These are phyloP conservation scores for Amanita pseudoporphyria DNA, from an alignment of 768 basidiomycete genomes.

Conservation along the genomic window DNA sequence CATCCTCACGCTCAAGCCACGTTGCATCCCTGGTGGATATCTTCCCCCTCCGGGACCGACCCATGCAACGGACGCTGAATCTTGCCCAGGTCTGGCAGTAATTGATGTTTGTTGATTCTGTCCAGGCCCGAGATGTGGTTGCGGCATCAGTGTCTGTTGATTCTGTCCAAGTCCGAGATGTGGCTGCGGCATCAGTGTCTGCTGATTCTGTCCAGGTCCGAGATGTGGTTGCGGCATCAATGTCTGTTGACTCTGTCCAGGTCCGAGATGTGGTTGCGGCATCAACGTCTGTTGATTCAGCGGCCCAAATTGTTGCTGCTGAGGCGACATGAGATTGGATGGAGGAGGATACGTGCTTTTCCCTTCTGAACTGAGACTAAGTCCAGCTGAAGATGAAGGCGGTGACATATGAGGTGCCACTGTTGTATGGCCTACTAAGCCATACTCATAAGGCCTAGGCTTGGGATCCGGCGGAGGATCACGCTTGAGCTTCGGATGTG, in stretches of 20 bases:
- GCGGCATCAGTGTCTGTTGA: background rate
- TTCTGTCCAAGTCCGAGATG: background rate
- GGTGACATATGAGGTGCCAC: conserved; percentile 26
- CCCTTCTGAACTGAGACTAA: conserved; percentile 17
- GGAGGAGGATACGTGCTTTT: background rate
- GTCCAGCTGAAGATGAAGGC: conserved; percentile 20
- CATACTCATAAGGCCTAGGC: conserved; percentile 55
- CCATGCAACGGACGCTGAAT: background rate
- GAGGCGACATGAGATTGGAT: background rate
- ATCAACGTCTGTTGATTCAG: background rate
- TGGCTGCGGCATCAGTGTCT: too few species aligned
- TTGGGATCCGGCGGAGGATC: conserved; percentile 15
- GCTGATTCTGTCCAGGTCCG: background rate
- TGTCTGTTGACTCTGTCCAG: background rate
- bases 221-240: too few species aligned
- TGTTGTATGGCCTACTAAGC: conserved; percentile 41
- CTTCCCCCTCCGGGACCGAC: background rate
- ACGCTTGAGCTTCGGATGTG: background rate
- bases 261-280: background rate
- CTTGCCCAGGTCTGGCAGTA: too few species aligned
- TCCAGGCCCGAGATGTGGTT: background rate
- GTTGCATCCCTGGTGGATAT: conserved; percentile 5
- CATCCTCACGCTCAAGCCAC: background rate
- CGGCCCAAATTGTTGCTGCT: background rate
- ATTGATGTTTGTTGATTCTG: background rate